phyloP scores from a whole-genome alignment of 2,329 filamentous ascomycete genomes.

The Didymella segeticola region DNA sequence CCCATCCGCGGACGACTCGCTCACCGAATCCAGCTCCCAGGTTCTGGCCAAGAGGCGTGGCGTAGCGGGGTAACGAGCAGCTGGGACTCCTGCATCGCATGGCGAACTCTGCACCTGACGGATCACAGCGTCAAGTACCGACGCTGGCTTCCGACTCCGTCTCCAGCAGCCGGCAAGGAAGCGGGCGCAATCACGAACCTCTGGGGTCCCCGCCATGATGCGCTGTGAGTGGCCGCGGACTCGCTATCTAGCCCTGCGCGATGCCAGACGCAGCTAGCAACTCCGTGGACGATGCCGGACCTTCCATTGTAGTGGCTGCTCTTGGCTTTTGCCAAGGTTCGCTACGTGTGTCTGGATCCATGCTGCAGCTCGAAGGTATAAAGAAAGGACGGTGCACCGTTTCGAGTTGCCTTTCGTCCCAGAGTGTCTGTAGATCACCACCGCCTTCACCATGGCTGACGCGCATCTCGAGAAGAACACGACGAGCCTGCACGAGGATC shows the following conservation, averaged over 20 bases:
- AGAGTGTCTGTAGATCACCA: neutral
- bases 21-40: neutral
- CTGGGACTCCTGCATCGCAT: neutral
- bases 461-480: conserved; percentile 22
- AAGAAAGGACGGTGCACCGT: conserved; percentile 12
- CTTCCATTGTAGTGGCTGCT: neutral
- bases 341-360: conserved; percentile 4
- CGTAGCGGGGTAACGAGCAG: conserved; percentile 18
- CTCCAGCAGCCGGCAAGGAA: conserved; percentile 11
- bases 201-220: conserved; percentile 5
- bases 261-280: neutral
- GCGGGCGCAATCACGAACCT: neutral
- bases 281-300: neutral
- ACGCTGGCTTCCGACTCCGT: conserved; percentile 14
- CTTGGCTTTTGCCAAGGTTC: conserved; percentile 8
- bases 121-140: conserved; percentile 15
- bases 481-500: conserved; percentile 35
- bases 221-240: conserved; percentile 1
- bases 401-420: conserved; percentile 6
- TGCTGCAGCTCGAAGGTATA: conserved; percentile 4
- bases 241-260: neutral
- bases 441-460: conserved; percentile 4
- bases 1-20: neutral
- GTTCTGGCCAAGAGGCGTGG: conserved; percentile 6
- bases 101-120: neutral